phyloP scores from a whole-genome alignment of 441 rosid species.

The Viola pubescens region DNA sequence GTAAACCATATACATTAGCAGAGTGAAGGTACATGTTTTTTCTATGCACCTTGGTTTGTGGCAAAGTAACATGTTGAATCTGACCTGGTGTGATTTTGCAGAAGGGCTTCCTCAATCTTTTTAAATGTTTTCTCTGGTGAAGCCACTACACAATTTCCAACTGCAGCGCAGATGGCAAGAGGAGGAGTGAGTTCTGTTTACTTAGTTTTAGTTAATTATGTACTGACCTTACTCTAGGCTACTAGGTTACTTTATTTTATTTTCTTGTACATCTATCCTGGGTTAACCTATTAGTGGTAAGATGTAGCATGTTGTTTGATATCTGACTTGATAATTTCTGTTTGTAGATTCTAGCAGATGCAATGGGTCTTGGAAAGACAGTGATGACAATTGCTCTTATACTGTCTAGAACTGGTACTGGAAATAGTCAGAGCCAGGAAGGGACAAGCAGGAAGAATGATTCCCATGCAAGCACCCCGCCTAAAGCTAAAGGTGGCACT shows the following conservation, averaged over 20 bases:
- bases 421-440: slow-evolving; percentile 24
- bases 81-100: slow-evolving; percentile 14
- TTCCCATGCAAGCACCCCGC: slow-evolving; percentile 7
- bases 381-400: slow-evolving; percentile 70
- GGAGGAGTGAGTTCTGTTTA: slow-evolving; percentile 51
- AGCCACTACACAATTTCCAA: slow-evolving; percentile 60
- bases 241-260: no score
- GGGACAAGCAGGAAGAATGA: slow-evolving; percentile 20
- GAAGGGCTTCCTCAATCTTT: slow-evolving; percentile 56
- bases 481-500: slow-evolving; percentile 52
- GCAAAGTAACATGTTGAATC: not conserved
- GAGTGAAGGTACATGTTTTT: not conserved
- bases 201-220: not conserved
- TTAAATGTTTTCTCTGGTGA: slow-evolving; percentile 61
- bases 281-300: not conserved
- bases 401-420: slow-evolving; percentile 48
- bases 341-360: slow-evolving; percentile 64
- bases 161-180: slow-evolving; percentile 60
- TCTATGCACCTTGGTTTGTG: not conserved
- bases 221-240: no score
- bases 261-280: no score
- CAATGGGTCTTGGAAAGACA: slow-evolving; percentile 78
- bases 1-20: no score
- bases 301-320: not conserved
- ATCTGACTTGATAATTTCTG: slow-evolving; percentile 4